A percentile compares a stretch with the other conserved stretches of the same genome.
Conservation (phyloP, 257 asterid genomes). For the Jaltomata sinuosa region DNA sequence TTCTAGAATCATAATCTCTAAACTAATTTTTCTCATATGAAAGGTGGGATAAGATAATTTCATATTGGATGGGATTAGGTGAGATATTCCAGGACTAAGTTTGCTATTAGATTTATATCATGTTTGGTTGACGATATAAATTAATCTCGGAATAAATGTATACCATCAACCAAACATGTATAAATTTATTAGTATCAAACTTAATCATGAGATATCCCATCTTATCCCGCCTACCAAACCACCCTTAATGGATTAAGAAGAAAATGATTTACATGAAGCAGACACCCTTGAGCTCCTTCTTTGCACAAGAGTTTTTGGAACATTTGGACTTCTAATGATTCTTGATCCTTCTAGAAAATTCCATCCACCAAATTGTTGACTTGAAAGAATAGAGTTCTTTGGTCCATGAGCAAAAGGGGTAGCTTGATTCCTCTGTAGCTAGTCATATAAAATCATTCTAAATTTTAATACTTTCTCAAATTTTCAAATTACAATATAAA, state of each 20-base stretch:
- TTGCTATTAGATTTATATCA: too few species aligned
- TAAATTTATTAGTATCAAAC: too few species aligned
- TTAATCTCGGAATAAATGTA: too few species aligned
- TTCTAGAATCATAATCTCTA: too few species aligned
- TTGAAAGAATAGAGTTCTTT: conserved; percentile 6
- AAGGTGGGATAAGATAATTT: too few species aligned
- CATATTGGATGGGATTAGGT: too few species aligned
- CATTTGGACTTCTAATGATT: conserved; percentile 10
- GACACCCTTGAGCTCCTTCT: conserved; percentile 24
- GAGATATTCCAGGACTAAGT: too few species aligned
- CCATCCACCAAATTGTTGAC: conserved; percentile 13
- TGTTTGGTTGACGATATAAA: too few species aligned
- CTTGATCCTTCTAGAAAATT: conserved; percentile 35
- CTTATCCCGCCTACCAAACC: too few species aligned
- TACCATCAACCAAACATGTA: too few species aligned
- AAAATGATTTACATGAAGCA: conserved; percentile 54
- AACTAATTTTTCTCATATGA: too few species aligned
- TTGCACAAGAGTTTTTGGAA: conserved; percentile 3
- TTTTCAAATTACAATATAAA: background rate
- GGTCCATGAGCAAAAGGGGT: conserved; percentile 7
- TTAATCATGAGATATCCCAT: too few species aligned
- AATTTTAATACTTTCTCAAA: background rate
- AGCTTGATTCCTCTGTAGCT: conserved; percentile 27
- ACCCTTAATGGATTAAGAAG: background rate
- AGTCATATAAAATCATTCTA: background rate